These are phyloP conservation scores for Suillus subaureus DNA, from an alignment of 768 basidiomycete genomes.

Conservation along the genomic window DNA sequence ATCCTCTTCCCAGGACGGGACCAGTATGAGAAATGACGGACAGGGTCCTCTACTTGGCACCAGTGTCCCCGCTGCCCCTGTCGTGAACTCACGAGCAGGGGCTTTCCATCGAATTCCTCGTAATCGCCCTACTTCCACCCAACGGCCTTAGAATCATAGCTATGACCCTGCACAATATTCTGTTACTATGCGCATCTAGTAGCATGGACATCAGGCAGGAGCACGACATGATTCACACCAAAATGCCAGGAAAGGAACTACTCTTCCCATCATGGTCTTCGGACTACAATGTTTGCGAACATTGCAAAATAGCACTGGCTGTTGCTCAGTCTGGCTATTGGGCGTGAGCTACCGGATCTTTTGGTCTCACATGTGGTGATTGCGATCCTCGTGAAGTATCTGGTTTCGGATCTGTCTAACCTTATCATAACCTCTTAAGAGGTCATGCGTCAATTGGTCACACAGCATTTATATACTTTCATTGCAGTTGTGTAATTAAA, in stretches of 20 bases:
- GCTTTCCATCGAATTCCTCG: background rate
- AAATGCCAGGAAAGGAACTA: background rate
- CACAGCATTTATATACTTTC: background rate
- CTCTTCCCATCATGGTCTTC: background rate
- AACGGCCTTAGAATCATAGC: background rate
- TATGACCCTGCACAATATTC: conserved; percentile 2
- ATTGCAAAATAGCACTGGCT: background rate
- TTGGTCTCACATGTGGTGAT: background rate
- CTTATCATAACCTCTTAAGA: background rate
- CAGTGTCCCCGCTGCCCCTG: background rate
- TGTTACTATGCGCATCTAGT: background rate
- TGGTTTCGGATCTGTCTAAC: background rate
- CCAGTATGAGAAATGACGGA: background rate
- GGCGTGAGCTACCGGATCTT: background rate
- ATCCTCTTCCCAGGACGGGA: background rate
- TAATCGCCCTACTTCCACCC: background rate
- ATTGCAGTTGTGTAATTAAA: background rate
- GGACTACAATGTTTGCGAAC: background rate
- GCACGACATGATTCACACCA: conserved; percentile 1
- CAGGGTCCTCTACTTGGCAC: background rate
- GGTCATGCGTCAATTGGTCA: background rate
- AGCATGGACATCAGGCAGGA: background rate
- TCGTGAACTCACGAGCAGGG: background rate
- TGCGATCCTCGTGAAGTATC: background rate
- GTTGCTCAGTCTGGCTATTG: background rate